Conservation (phyloP, 805 yeast genomes). For the Kodamaea nitidulidarum region DNA sequence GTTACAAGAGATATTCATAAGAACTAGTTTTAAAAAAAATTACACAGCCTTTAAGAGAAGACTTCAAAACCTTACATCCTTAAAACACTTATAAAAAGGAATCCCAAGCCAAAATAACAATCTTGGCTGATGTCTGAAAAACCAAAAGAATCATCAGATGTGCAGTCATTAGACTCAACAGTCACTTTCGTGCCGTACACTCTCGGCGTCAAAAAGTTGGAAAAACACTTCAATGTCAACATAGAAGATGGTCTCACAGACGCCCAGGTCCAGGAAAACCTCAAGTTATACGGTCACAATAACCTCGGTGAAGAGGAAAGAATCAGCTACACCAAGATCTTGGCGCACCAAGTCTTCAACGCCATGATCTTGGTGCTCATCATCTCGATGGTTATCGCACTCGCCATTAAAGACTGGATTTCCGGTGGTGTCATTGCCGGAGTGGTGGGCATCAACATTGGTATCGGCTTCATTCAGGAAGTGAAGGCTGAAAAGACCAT, state of each 20-base stretch:
- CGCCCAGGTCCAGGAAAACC: slow-evolving; percentile 13
- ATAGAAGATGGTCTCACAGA: slow-evolving; percentile 41
- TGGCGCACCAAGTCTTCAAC: slow-evolving; percentile 65
- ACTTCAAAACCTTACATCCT: too few species aligned
- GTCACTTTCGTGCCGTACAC: slow-evolving; percentile 18
- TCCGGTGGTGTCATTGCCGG: slow-evolving; percentile 77
- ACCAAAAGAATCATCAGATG: not conserved
- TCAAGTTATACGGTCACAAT: slow-evolving; percentile 49
- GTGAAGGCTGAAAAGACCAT: slow-evolving; percentile 73
- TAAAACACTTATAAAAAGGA: too few species aligned
- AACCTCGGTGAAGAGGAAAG: slow-evolving; percentile 56
- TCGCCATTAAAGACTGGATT: slow-evolving; percentile 74
- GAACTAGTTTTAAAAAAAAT: too few species aligned
- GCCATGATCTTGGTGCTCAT: slow-evolving; percentile 75
- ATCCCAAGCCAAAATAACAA: too few species aligned
- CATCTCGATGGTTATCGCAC: slow-evolving; percentile 65
- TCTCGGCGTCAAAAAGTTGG: slow-evolving; percentile 33
- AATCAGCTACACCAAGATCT: slow-evolving; percentile 50
- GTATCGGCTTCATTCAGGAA: slow-evolving; percentile 69
- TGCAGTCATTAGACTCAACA: not conserved
- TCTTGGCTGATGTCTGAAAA: slow-evolving; percentile 1
- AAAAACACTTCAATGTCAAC: slow-evolving; percentile 38
- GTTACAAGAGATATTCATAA: too few species aligned
- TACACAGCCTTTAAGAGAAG: too few species aligned
- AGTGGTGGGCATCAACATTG: slow-evolving; percentile 60